These are phyloP conservation scores for Lepiota brunneoincarnata DNA, from an alignment of 768 basidiomycete genomes.

Conservation along the genomic window DNA sequence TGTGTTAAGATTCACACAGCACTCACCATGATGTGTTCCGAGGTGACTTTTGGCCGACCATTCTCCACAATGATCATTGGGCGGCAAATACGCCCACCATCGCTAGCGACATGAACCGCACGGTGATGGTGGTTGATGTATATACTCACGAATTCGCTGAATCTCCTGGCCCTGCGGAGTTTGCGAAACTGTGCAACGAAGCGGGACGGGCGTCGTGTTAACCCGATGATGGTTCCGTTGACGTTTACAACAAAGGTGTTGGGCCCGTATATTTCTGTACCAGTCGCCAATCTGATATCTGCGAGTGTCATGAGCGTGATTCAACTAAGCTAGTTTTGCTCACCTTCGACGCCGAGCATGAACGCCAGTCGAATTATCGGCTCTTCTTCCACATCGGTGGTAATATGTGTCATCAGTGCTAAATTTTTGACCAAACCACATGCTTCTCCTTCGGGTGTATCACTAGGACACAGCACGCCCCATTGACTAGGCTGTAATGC, in stretches of 20 bases:
- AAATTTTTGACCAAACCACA: constrained; percentile 98
- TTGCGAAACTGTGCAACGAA: constrained; percentile 92
- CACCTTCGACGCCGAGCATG: constrained; percentile 97
- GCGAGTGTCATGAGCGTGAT: constrained; percentile 8
- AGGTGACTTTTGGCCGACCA: constrained; percentile 68
- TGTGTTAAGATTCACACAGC: neutral
- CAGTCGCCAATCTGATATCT: constrained; percentile 92
- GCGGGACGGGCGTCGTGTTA: constrained; percentile 79
- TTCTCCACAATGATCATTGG: constrained; percentile 96
- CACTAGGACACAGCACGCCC: constrained; percentile 97
- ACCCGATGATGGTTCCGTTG: constrained; percentile 93
- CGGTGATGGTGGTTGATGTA: constrained; percentile 96
- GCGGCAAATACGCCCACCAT: constrained; percentile 96
- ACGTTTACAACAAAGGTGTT: constrained; percentile 94
- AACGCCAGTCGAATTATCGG: constrained; percentile 87
- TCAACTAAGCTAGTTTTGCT: constrained; percentile 15
- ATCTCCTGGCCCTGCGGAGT: constrained; percentile 84
- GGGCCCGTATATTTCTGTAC: constrained; percentile 93
- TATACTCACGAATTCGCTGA: constrained; percentile 95
- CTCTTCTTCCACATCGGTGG: constrained; percentile 96
- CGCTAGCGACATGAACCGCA: constrained; percentile 93
- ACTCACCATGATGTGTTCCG: constrained; percentile 76
- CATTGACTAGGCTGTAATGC: constrained; percentile 98
- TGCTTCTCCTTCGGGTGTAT: constrained; percentile 99
- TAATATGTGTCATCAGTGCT: constrained; percentile 99